Conservation (phyloP, 2,329 filamentous ascomycete species). For the Nemania bipapillata region DNA sequence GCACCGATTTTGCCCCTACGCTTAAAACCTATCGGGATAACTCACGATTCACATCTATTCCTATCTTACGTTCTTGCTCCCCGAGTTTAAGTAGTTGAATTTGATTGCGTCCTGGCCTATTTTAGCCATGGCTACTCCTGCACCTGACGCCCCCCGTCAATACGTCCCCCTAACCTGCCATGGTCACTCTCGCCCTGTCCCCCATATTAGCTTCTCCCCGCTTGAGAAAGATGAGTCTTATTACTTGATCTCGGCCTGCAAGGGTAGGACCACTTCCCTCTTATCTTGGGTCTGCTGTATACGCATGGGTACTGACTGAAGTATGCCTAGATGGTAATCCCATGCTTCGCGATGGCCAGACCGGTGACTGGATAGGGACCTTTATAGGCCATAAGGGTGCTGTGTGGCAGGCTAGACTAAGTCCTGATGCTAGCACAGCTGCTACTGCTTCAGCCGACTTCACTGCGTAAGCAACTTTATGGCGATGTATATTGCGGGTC, state of each 20-base stretch:
- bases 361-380: conserved; percentile 97
- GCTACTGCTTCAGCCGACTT: conserved; percentile 97
- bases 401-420: conserved; percentile 94
- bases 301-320: neutral
- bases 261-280: conserved; percentile 64
- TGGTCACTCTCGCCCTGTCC: conserved; percentile 90
- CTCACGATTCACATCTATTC: too few species aligned
- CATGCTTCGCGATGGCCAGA: conserved; percentile 96
- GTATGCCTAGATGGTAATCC: conserved; percentile 84
- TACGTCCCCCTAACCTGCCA: conserved; percentile 93
- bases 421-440: conserved; percentile 85
- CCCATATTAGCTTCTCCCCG: conserved; percentile 89
- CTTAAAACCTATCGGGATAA: too few species aligned
- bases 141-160: conserved; percentile 54
- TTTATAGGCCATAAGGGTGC: conserved; percentile 98
- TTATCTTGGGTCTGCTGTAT: neutral
- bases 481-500: neutral
- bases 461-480: conserved; percentile 73
- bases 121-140: conserved; percentile 40
- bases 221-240: conserved; percentile 84
- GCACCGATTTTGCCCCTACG: neutral
- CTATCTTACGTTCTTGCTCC: neutral
- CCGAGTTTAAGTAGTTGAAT: neutral
- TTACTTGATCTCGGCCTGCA: conserved; percentile 93
- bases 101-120: neutral